phyloP scores from a whole-genome alignment of 106 monocot genomes.

The Alisma plantagoaquatica region DNA sequence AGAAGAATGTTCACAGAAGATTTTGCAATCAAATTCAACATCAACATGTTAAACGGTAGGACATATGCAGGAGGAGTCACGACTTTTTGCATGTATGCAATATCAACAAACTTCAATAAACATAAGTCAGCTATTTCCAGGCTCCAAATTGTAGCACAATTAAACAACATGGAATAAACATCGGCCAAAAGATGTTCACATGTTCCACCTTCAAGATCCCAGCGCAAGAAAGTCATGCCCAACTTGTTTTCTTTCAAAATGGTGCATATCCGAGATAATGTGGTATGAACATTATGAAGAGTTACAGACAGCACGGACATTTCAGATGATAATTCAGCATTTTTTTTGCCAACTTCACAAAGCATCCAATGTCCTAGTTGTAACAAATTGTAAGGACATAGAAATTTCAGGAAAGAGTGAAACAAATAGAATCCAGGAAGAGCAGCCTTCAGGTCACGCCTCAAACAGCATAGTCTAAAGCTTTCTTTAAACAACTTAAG shows the following conservation, averaged over 20 bases:
- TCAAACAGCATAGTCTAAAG: conserved; percentile 26
- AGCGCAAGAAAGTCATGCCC: conserved; percentile 10
- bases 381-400: conserved; percentile 64
- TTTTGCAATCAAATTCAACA: conserved; percentile 38
- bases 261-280: conserved; percentile 33
- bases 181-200: conserved; percentile 24
- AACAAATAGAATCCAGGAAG: conserved; percentile 47
- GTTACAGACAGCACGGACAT: conserved; percentile 28
- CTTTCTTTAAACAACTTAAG: conserved; percentile 35
- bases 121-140: conserved; percentile 43
- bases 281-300: conserved; percentile 40
- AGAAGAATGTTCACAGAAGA: conserved; percentile 48
- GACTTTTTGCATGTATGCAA: conserved; percentile 25
- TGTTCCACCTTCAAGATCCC: conserved; percentile 16
- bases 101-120: conserved; percentile 42
- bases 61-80: conserved; percentile 8
- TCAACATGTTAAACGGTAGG: conserved; percentile 36
- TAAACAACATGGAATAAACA: conserved; percentile 47
- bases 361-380: conserved; percentile 59
- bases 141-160: conserved; percentile 25
- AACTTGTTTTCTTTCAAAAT: conserved; percentile 13
- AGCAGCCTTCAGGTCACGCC: conserved; percentile 23
- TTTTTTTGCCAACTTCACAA: conserved; percentile 24
- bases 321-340: conserved; percentile 8
- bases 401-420: conserved; percentile 27